Conservation (phyloP, 805 yeast species). For the Sugiyamaella boreocaroliniensis region DNA sequence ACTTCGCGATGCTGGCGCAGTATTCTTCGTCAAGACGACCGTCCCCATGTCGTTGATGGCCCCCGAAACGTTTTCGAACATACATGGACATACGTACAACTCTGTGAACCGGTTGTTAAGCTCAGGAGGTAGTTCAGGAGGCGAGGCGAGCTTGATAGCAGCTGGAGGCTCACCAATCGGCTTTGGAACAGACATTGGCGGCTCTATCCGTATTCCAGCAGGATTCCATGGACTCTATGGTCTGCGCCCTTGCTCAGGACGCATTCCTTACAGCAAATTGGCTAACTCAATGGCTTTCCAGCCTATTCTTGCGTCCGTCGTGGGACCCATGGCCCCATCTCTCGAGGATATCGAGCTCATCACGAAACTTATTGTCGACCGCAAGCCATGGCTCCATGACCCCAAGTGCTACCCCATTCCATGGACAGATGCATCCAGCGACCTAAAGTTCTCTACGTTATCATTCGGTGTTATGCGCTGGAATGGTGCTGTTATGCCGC, state of each 20-base stretch:
- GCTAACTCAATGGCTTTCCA: slow-evolving; percentile 33
- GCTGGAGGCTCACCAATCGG: slow-evolving; percentile 46
- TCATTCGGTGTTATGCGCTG: slow-evolving; percentile 20
- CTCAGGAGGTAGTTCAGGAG: slow-evolving; percentile 53
- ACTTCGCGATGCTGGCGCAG: slow-evolving; percentile 44
- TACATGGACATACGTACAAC: slow-evolving; percentile 43
- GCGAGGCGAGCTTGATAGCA: slow-evolving; percentile 45
- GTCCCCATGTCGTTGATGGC: slow-evolving; percentile 47
- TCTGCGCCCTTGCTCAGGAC: slow-evolving; percentile 38
- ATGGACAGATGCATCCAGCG: slow-evolving; percentile 35
- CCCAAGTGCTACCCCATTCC: slow-evolving; percentile 46
- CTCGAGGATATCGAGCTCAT: slow-evolving; percentile 37
- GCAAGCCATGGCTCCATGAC: slow-evolving; percentile 44
- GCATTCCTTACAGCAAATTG: slow-evolving; percentile 19
- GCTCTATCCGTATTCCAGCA: slow-evolving; percentile 45
- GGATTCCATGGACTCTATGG: slow-evolving; percentile 44
- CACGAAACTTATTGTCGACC: slow-evolving; percentile 34
- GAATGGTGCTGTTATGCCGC: slow-evolving; percentile 43
- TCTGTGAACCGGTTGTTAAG: slow-evolving; percentile 40
- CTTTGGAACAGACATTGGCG: slow-evolving; percentile 50
- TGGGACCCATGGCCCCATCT: slow-evolving; percentile 43
- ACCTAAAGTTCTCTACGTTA: background rate
- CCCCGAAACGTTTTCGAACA: slow-evolving; percentile 40
- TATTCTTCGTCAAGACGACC: slow-evolving; percentile 49
- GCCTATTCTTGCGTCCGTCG: slow-evolving; percentile 36